Base-by-base conservation (phyloP, 306 rosid genomes). In the Dryas alaskensis region DNA sequence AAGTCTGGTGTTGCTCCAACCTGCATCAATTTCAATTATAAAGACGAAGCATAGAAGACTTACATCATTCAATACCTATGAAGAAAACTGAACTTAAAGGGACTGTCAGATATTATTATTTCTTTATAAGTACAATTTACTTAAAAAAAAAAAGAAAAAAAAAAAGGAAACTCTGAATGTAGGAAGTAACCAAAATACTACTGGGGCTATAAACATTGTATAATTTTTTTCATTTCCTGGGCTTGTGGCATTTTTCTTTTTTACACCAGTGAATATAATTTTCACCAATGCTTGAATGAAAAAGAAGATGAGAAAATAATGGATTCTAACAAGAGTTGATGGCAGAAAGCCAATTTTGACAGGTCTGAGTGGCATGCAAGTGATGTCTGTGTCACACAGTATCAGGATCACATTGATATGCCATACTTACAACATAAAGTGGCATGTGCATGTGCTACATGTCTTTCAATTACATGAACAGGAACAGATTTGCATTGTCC, bases 1-100 rank as follows among this genome's bases (percentile, higher is more conserved):
- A 94, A 83, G 84, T 91, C 98, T 66, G 96, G 88, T 79, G 97
- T 88, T 67, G 95, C 88, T 80, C 97, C 98, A 85, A 94, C 96
- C 98, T 94, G 84, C 84, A 91, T 78, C 60, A 72, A 63, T 73
- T 73, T 64, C 70, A 75, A 76, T 75, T 64, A 71, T 81, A 68
- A 72, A 62, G 53, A 63, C 72, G 22, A 71, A 40, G 43, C n/a
- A 74, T 0, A 75, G 14, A 65, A 79, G 55, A 73, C 53, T 60
- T 48, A 63, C 51, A 66, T 69, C 52, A 76, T 44, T 78, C 70
- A 67, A 68, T 69, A 61, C 14, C 50, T 12, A 10, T 54, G 60
- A 54, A 68, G 59, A 50, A 66, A 50, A 50, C 8, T 68, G 47
- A 50, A 19, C 46, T 3, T 68, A 8, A 50, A 25, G 10, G 14